phyloP scores from a whole-genome alignment of 2,329 filamentous ascomycete genomes.

The Colletotrichum orbiculare region DNA sequence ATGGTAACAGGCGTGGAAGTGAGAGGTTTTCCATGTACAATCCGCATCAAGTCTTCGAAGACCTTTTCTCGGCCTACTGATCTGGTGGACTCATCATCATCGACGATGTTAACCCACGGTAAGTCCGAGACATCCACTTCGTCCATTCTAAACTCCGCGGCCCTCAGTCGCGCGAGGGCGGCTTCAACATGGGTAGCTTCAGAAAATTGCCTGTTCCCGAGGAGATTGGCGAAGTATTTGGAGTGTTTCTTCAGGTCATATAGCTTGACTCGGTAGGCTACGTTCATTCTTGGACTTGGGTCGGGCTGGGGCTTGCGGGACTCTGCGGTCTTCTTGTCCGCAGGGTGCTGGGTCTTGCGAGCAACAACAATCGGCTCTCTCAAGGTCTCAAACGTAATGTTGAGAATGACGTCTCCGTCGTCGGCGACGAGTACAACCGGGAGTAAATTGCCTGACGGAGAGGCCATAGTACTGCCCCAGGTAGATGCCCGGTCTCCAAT shows the following conservation, averaged over 20 bases:
- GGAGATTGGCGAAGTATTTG: constrained; percentile 75
- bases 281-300: constrained; percentile 50
- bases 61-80: constrained; percentile 68
- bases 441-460: constrained; percentile 41
- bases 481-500: no score
- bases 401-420: constrained; percentile 73
- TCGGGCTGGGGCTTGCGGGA: constrained; percentile 43
- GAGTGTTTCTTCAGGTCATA: constrained; percentile 69
- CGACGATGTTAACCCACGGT: constrained; percentile 72
- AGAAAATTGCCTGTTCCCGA: constrained; percentile 71
- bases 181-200: constrained; percentile 68
- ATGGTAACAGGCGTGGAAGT: constrained; percentile 59
- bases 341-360: constrained; percentile 51
- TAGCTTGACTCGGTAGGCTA: constrained; percentile 71
- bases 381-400: constrained; percentile 73
- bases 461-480: background rate
- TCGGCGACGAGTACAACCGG: constrained; percentile 62
- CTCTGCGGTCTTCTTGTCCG: constrained; percentile 44
- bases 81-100: constrained; percentile 76
- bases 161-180: constrained; percentile 61
- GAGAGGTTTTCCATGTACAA: constrained; percentile 69
- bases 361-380: constrained; percentile 59
- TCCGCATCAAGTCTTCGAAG: constrained; percentile 75
- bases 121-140: constrained; percentile 63
- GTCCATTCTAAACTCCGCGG: constrained; percentile 58